Conservation (phyloP, 345 rosid genomes). For the Capsella bursapastoris region DNA sequence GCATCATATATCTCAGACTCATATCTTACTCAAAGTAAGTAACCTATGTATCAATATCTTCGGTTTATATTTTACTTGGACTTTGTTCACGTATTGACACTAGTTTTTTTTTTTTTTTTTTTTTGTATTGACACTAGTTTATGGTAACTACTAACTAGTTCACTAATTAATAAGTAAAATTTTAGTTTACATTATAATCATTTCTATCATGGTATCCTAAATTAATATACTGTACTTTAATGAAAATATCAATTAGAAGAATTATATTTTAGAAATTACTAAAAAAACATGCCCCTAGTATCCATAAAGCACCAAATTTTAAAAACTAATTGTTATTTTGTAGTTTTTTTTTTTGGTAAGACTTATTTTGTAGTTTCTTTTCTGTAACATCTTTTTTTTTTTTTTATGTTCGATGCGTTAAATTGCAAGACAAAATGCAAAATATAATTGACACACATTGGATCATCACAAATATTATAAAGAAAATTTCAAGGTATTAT, state of each 20-base stretch:
- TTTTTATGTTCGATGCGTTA: too few species aligned
- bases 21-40: background rate
- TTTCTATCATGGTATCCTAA: background rate
- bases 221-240: background rate
- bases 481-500: background rate
- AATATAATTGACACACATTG: background rate
- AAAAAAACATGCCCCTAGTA: background rate
- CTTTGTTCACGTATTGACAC: background rate
- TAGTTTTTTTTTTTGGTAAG: too few species aligned
- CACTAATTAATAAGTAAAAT: background rate
- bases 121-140: background rate
- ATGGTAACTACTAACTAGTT: too few species aligned
- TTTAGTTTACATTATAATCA: background rate
- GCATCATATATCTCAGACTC: constrained; percentile 32
- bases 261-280: background rate
- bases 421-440: too few species aligned
- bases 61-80: background rate
- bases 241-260: background rate
- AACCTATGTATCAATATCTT: background rate
- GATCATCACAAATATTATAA: background rate
- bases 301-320: background rate
- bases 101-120: too few species aligned
- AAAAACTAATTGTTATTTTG: background rate
- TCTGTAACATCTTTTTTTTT: too few species aligned
- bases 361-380: too few species aligned